Percentiles rank a stretch among this genome's conserved stretches.
phyloP scores from a whole-genome alignment of 2,329 filamentous ascomycete species.

The Rosellinia necatrix region DNA sequence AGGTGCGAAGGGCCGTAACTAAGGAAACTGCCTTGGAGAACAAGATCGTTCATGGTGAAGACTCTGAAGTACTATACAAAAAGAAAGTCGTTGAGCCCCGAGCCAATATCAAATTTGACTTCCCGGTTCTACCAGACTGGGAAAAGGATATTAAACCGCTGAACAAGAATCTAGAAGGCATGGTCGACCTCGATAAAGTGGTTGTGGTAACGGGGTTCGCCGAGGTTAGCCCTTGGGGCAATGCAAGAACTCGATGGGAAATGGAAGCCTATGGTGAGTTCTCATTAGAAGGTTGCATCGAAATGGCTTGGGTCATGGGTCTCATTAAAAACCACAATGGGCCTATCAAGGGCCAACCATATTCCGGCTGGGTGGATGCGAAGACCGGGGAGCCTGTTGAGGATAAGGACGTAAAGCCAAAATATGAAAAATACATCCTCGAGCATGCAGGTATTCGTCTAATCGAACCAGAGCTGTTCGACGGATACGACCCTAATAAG shows the following conservation, averaged over 20 bases:
- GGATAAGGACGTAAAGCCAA: constrained; percentile 95
- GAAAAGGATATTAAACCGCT: constrained; percentile 87
- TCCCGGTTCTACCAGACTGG: constrained; percentile 90
- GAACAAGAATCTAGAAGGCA: constrained; percentile 87
- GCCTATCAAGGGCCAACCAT: constrained; percentile 91
- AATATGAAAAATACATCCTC: constrained; percentile 96
- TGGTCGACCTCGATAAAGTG: constrained; percentile 98
- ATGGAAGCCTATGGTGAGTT: constrained; percentile 98
- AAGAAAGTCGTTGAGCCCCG: constrained; percentile 91
- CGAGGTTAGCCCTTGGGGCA: constrained; percentile 97
- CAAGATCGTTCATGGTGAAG: constrained; percentile 93
- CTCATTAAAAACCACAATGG: constrained; percentile 99
- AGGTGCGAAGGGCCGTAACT: constrained; percentile 89
- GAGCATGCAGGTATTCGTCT: constrained; percentile 97
- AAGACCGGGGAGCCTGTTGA: constrained; percentile 96
- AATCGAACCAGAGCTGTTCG: constrained; percentile 96
- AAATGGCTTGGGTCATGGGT: constrained; percentile 99
- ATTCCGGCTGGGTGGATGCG: constrained; percentile 94
- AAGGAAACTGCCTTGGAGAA: constrained; percentile 97
- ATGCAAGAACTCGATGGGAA: constrained; percentile 97
- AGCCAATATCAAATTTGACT: constrained; percentile 97
- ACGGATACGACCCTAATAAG: constrained; percentile 96
- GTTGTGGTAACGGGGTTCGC: constrained; percentile 97
- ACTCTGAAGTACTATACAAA: constrained; percentile 90
- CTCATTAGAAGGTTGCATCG: constrained; percentile 94